These are phyloP conservation scores for Biscutella laevigata DNA, from an alignment of 441 rosid species.

Conservation along the genomic window DNA sequence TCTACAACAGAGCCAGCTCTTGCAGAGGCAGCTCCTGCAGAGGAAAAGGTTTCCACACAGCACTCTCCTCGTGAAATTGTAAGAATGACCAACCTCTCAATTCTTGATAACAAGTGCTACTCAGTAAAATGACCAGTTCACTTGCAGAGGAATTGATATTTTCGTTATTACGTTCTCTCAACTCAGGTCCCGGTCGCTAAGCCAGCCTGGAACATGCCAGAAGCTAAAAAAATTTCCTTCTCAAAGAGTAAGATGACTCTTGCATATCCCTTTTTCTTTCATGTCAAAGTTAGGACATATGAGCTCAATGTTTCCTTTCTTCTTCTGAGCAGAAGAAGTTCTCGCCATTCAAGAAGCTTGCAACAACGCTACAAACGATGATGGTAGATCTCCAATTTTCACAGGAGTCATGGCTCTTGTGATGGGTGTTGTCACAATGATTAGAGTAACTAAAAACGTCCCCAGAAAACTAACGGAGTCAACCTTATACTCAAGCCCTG, in stretches of 20 bases:
- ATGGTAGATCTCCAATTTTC: conserved; percentile 40
- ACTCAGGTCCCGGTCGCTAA: conserved; percentile 30
- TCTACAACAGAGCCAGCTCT: no score
- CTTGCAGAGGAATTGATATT: not conserved
- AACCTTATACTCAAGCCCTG: conserved; percentile 39
- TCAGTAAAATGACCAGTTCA: not conserved
- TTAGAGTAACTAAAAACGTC: conserved; percentile 59
- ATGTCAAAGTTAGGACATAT: no score
- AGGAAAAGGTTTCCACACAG: conserved; percentile 7
- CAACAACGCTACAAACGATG: conserved; percentile 33
- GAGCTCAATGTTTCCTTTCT: no score
- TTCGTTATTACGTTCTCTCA: not conserved
- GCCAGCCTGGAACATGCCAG: conserved; percentile 30
- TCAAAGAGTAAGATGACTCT: conserved; percentile 28
- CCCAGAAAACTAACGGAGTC: conserved; percentile 55
- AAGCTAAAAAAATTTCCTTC: conserved; percentile 24
- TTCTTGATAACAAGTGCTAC: no score
- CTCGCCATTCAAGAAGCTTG: conserved; percentile 20
- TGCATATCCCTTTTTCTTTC: not conserved
- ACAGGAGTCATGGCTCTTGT: conserved; percentile 67
- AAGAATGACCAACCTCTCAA: no score
- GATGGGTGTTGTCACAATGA: conserved; percentile 65
- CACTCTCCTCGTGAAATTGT: conserved; percentile 32
- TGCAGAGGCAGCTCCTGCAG: conserved; percentile 17
- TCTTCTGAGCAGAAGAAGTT: conserved; percentile 34